Evolutionary conservation across 441 rosid genomes (phyloP), one percentile per base, ranked within the genome.

Genomic region (Pelargonium fulgidum): DNA sequence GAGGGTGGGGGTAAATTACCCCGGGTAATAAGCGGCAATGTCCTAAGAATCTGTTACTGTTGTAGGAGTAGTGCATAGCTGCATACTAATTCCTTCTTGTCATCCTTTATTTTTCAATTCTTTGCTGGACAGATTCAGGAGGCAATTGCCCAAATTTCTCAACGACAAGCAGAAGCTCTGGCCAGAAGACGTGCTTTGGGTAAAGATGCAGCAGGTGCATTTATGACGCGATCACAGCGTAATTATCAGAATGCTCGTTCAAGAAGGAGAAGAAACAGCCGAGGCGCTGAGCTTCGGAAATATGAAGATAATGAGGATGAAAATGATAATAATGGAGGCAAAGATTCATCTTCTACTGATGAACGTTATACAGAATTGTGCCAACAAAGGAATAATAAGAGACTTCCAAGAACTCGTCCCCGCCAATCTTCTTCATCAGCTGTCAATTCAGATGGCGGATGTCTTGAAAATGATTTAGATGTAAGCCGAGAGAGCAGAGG

Each of bases 341-440:
- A 83, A 81, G 86, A 80, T 75, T 86, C 97, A 58, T 89, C 95
- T 75, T 93, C 99, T 12, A 67, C 79, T 71, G 98, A 89, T 67
- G 97, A 89, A 72, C 87, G 82, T 71, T 65, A 70, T 58, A 71
- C 86, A 6, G 92, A 87, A 76, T 22, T 22, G 5, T 22, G 75
- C 79, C 66, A 83, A 78, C 73, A 86, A 41, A 83, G 84, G 72
- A 81, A 83, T 73, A 81, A 87, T 61, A 90, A 65, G 77, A 87
- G 81, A 77, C 84, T 87, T 52, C 9, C 82, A n/a, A 83, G 83
- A 76, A 50, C 58, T 54, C 82, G 89, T 67, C 47, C 83, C 70
- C 75, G 86, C 61, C 84, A 78, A 67, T 84, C 88, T 70, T 85
- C 84, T 71, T 75, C 87, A 61, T 84, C 89, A 47, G 75, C 75